Conservation (phyloP, 257 asterid genomes). For the Apocynum venetum region DNA sequence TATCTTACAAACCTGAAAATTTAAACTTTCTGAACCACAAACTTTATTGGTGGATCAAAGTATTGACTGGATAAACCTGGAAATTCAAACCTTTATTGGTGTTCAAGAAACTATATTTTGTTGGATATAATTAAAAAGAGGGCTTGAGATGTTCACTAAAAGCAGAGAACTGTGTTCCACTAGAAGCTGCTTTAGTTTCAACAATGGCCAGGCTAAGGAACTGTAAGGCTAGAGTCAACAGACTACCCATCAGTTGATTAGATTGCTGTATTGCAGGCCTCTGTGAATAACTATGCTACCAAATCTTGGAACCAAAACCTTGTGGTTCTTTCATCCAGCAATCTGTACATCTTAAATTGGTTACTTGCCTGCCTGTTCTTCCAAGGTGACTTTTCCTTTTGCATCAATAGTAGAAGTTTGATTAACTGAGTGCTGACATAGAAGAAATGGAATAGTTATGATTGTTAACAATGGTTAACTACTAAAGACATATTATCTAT, state of each 20-base stretch:
- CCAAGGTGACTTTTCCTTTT: not conserved
- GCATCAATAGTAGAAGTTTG: not conserved
- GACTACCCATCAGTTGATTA: not conserved
- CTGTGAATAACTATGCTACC: not conserved
- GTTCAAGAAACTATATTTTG: not conserved
- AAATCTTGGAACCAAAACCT: not conserved
- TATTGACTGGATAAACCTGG: not conserved
- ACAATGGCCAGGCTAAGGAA: not conserved
- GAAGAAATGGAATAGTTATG: not conserved
- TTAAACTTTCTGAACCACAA: not conserved
- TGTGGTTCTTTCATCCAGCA: not conserved
- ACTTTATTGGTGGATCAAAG: not conserved
- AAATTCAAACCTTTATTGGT: not conserved
- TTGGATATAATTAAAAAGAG: too few relatives aligned
- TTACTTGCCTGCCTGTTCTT: not conserved
- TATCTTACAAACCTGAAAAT: not conserved
- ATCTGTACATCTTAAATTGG: not conserved
- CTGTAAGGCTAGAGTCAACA: not conserved
- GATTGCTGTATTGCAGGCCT: not conserved
- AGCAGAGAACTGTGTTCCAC: not conserved
- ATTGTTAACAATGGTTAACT: not conserved
- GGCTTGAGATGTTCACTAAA: not conserved
- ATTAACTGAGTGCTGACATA: not conserved
- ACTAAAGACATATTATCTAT: not conserved
- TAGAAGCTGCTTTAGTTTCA: conserved; percentile 1